Evolutionary conservation across 495 filamentous ascomycete genomes (phyloP).

Genomic region (Haplographium delicatum): DNA sequence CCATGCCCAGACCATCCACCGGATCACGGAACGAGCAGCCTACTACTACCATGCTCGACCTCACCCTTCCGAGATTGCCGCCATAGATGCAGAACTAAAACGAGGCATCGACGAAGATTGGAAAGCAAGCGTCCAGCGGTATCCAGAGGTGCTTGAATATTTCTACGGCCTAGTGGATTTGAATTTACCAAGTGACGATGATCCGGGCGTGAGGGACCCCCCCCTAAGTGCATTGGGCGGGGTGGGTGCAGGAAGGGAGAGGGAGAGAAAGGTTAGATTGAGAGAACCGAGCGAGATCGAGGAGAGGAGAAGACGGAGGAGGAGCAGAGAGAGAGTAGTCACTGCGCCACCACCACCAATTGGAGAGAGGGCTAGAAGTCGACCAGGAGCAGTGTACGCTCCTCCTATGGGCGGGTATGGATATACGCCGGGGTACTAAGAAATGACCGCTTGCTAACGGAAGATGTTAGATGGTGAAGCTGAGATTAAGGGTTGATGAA

Average conservation of each 20-base stretch:
- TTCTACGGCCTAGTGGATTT: constrained; percentile 61
- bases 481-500: no score
- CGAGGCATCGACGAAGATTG: constrained; percentile 70
- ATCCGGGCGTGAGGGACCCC: constrained; percentile 48
- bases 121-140: constrained; percentile 60
- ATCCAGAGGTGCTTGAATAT: constrained; percentile 70
- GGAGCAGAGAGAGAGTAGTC: constrained; percentile 10
- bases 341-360: constrained; percentile 12
- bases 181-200: constrained; percentile 49
- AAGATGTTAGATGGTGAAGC: no score
- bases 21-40: constrained; percentile 50
- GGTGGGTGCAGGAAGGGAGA: constrained; percentile 2
- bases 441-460: neutral
- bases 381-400: constrained; percentile 7
- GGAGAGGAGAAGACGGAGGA: constrained; percentile 12
- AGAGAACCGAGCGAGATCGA: constrained; percentile 12
- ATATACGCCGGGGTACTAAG: constrained; percentile 12
- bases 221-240: constrained; percentile 45
- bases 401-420: constrained; percentile 12
- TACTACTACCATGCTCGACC: constrained; percentile 51
- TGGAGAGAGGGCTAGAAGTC: neutral
- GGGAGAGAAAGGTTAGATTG: constrained; percentile 21
- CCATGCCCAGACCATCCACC: constrained; percentile 50
- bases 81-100: constrained; percentile 55
- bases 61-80: constrained; percentile 51